These are phyloP conservation scores for Penicillium coffeae DNA, from an alignment of 495 filamentous ascomycete species.

Conservation along the genomic window DNA sequence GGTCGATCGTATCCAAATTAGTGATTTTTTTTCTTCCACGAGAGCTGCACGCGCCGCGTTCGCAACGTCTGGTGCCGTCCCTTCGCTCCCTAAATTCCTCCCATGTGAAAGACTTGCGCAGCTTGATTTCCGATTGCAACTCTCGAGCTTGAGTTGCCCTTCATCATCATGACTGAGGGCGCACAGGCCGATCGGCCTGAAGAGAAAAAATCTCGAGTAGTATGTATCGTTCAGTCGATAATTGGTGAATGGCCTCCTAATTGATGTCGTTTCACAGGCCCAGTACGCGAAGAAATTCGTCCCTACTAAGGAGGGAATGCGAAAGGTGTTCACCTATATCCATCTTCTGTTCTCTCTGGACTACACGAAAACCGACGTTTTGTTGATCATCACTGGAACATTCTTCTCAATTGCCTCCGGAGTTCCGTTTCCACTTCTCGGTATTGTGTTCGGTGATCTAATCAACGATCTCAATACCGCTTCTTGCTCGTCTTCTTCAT, in stretches of 20 bases:
- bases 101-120: not conserved
- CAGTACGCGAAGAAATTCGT: constrained; percentile 14
- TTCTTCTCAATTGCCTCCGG: constrained; percentile 57
- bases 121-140: not conserved
- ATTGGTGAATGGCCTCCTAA: not conserved
- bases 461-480: constrained; percentile 48
- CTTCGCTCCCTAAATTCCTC: not conserved
- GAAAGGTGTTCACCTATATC: constrained; percentile 22
- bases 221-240: no score
- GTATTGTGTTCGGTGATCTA: constrained; percentile 65
- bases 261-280: not conserved
- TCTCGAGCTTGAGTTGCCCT: not conserved
- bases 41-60: not conserved
- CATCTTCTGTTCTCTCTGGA: constrained; percentile 31
- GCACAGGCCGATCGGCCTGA: not conserved
- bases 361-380: constrained; percentile 25
- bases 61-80: not conserved
- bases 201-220: not conserved
- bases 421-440: constrained; percentile 62
- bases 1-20: not conserved
- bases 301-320: constrained; percentile 14
- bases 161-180: not conserved
- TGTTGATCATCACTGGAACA: constrained; percentile 36
- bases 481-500: constrained; percentile 19
- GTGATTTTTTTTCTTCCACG: not conserved